A percentile compares a stretch with the other conserved stretches of the same genome.
phyloP scores from a whole-genome alignment of 108 stramenopile genomes.

The Hondaea fermentalgiana region DNA sequence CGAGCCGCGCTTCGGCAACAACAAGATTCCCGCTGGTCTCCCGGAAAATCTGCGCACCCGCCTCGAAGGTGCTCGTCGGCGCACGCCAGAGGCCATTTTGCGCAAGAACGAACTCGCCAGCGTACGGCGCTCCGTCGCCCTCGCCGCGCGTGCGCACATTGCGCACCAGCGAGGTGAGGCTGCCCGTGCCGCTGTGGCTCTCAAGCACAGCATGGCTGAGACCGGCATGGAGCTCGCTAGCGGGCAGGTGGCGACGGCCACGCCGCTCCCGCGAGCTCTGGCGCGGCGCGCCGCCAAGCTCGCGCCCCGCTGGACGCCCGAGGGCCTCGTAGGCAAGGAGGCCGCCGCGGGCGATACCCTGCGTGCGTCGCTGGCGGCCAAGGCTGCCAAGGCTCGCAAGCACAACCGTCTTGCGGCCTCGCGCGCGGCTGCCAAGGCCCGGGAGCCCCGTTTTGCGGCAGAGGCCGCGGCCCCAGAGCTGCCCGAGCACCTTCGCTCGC shows the following conservation, averaged over 20 bases:
- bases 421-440: neutral
- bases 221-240: neutral
- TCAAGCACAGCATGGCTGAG: neutral
- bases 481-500: neutral
- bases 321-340: neutral
- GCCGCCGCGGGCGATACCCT: neutral
- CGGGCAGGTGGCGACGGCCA: neutral
- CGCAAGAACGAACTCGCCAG: neutral
- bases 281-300: neutral
- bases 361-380: neutral
- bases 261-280: neutral
- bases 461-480: neutral
- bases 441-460: too few species aligned
- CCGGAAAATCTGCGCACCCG: neutral
- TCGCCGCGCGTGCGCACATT: neutral
- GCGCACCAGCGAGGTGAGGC: neutral
- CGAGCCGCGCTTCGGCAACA: slow-evolving; percentile 9
- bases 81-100: neutral
- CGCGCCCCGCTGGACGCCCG: neutral
- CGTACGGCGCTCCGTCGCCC: neutral
- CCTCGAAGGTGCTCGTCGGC: neutral
- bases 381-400: neutral
- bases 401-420: neutral
- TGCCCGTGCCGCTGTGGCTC: neutral
- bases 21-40: neutral